These are phyloP conservation scores for Picea mariana DNA, from an alignment of 83 land plant species.

Conservation along the genomic window DNA sequence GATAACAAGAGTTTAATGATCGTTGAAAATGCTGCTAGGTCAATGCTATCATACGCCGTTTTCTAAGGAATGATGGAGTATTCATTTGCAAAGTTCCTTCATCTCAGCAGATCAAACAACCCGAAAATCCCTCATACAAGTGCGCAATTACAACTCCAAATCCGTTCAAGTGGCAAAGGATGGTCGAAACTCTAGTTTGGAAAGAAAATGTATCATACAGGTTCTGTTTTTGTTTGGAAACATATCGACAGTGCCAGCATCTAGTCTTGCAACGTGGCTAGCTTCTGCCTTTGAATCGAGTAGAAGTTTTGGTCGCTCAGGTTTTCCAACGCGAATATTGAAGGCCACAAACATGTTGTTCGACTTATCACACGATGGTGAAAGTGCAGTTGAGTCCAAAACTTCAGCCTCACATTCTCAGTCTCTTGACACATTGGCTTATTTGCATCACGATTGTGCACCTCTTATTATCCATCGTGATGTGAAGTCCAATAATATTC, in stretches of 20 bases:
- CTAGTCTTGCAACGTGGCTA: constrained; percentile 56
- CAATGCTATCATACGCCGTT: no score
- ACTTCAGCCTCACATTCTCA: constrained; percentile 13
- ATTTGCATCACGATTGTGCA: constrained; percentile 42
- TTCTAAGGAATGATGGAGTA: no score
- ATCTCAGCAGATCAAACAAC: no score
- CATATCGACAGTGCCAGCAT: constrained; percentile 17
- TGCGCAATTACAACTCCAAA: no score
- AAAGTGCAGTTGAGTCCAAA: neutral
- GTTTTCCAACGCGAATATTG: constrained; percentile 37
- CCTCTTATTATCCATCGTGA: constrained; percentile 46
- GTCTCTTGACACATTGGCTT: constrained; percentile 32
- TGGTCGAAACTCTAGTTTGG: no score
- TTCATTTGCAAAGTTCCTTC: fast-evolving
- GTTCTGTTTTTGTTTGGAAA: no score
- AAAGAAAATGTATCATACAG: no score
- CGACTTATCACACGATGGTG: no score
- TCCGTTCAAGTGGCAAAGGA: no score
- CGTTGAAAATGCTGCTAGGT: no score
- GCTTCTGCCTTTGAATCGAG: constrained; percentile 55
- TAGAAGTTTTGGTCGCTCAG: constrained; percentile 36
- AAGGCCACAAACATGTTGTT: constrained; percentile 17
- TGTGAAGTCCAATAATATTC: constrained; percentile 48
- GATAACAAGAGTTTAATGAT: no score
- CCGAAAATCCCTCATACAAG: no score